A percentile compares a stretch with the other conserved stretches of the same genome.
Conservation (phyloP, 805 yeast genomes). For the Wickerhamomyces rabaulensis region DNA sequence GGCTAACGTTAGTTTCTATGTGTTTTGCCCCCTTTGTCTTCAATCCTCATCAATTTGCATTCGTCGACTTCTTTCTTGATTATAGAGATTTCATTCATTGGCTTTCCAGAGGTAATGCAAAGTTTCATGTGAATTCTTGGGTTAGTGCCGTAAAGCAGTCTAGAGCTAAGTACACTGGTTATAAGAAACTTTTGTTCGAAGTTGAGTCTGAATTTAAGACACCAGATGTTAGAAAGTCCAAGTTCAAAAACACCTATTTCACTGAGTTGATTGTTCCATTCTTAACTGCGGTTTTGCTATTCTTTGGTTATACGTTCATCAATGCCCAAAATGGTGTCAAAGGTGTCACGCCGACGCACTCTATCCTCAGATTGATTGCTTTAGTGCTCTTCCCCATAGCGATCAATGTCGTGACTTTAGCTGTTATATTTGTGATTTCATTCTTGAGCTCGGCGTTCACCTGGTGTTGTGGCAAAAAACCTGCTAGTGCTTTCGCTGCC, state of each 20-base stretch:
- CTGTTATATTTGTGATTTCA: conserved; percentile 38
- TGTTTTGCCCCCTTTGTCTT: conserved; percentile 68
- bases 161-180: conserved; percentile 90
- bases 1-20: conserved; percentile 64
- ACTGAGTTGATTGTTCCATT: conserved; percentile 77
- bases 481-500: conserved; percentile 51
- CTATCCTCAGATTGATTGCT: conserved; percentile 57
- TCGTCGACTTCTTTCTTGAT: conserved; percentile 66
- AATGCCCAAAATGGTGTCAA: conserved; percentile 84
- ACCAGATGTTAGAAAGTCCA: conserved; percentile 64
- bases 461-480: conserved; percentile 33
- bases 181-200: conserved; percentile 65
- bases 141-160: conserved; percentile 64
- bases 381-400: conserved; percentile 45
- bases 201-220: conserved; percentile 63
- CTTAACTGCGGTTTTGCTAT: conserved; percentile 60
- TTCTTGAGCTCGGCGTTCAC: conserved; percentile 44
- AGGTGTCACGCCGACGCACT: conserved; percentile 43
- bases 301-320: conserved; percentile 71
- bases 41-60: conserved; percentile 73
- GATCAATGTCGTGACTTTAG: conserved; percentile 27
- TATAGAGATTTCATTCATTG: conserved; percentile 62
- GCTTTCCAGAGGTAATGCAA: conserved; percentile 75
- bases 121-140: conserved; percentile 74
- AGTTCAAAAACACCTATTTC: conserved; percentile 67